Evolutionary conservation across 148 eudicot species (phyloP).

Genomic region (Diospyros kaki): DNA sequence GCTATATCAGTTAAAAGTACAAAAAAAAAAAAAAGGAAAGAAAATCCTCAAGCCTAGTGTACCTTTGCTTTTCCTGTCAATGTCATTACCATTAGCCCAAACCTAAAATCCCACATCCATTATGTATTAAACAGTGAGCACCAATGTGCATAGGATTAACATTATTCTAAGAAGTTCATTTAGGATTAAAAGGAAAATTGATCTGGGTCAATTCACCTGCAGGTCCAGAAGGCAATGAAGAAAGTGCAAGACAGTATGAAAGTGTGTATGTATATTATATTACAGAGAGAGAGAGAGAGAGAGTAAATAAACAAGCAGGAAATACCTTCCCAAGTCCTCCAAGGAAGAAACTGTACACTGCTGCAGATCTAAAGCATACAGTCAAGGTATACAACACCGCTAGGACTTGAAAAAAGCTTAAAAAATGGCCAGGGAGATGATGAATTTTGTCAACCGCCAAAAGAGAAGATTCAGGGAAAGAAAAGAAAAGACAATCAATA

Average conservation of each 20-base stretch:
- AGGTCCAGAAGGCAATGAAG: no score
- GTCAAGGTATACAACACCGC: constrained; percentile 27
- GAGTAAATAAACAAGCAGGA: background rate
- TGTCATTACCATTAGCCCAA: background rate
- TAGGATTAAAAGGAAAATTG: no score
- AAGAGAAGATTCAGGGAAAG: background rate
- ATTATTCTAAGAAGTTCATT: no score
- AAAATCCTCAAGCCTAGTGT: background rate
- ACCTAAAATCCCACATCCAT: background rate
- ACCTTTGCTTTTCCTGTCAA: background rate
- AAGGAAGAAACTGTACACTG: constrained; percentile 88
- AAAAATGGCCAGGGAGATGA: background rate
- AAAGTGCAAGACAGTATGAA: no score
- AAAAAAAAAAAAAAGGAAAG: no score
- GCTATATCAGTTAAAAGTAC: no score
- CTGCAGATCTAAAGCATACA: constrained; percentile 68
- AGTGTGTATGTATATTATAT: no score
- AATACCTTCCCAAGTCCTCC: constrained; percentile 98
- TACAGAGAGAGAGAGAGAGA: no score
- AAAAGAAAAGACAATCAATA: background rate
- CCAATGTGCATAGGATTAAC: no score
- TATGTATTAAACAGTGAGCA: no score
- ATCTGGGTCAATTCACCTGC: no score
- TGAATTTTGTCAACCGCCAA: background rate
- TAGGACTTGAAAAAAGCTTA: background rate